These are phyloP conservation scores for Candida stauntonica DNA, from an alignment of 805 yeast species.

Conservation along the genomic window DNA sequence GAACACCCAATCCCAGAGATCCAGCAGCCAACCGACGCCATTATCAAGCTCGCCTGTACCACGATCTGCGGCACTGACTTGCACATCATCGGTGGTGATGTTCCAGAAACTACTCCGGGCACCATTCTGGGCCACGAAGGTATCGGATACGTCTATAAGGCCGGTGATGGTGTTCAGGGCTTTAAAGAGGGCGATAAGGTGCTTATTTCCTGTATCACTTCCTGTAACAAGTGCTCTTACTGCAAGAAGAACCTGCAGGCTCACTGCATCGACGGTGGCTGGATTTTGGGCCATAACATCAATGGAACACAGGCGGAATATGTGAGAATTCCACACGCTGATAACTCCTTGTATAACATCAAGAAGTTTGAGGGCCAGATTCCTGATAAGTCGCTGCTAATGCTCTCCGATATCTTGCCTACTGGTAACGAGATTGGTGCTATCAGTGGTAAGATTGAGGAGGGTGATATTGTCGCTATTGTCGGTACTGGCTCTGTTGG, in stretches of 20 bases:
- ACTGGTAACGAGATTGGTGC: slow-evolving; percentile 68
- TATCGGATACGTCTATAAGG: slow-evolving; percentile 46
- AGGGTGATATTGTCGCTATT: slow-evolving; percentile 57
- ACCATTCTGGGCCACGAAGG: slow-evolving; percentile 61
- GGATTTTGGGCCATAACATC: slow-evolving; percentile 52
- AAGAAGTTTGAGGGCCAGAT: slow-evolving; percentile 32
- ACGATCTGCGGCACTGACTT: slow-evolving; percentile 66
- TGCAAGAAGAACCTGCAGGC: slow-evolving; percentile 52
- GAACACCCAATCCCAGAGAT: slow-evolving; percentile 40
- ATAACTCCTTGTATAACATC: slow-evolving; percentile 32
- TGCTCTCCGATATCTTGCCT: slow-evolving; percentile 61
- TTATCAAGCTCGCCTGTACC: slow-evolving; percentile 50
- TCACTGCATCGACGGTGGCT: slow-evolving; percentile 54
- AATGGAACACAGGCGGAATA: slow-evolving; percentile 68
- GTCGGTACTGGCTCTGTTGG: slow-evolving; percentile 72
- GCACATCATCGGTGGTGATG: slow-evolving; percentile 58
- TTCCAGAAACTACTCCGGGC: slow-evolving; percentile 46
- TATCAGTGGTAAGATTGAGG: slow-evolving; percentile 44
- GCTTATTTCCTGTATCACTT: slow-evolving; percentile 61
- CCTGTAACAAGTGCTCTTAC: slow-evolving; percentile 57
- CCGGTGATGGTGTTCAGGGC: slow-evolving; percentile 44
- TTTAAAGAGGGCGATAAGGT: slow-evolving; percentile 56
- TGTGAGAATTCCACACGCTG: slow-evolving; percentile 50
- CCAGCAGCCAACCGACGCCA: slow-evolving; percentile 46
- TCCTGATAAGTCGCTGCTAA: slow-evolving; percentile 48